A percentile compares a stretch with the other conserved stretches of the same genome.
Conservation (phyloP, 1,284 basidiomycete genomes). For the Peniophora sp. region DNA sequence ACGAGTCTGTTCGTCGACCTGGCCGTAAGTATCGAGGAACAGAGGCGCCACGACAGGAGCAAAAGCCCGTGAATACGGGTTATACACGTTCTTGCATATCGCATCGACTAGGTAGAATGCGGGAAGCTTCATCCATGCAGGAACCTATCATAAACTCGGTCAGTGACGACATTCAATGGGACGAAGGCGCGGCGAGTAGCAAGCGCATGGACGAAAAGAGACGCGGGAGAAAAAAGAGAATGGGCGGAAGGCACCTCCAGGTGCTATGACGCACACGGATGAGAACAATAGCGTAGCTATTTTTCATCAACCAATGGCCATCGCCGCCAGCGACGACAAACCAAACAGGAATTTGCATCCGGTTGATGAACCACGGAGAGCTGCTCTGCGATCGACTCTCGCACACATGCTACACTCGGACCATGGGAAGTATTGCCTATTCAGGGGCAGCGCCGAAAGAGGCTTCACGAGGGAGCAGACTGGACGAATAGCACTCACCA, state of each 20-base stretch:
- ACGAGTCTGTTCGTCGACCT: constrained; percentile 76
- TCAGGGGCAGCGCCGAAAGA: too few relatives aligned
- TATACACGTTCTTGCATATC: constrained; percentile 90
- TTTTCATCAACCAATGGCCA: background rate
- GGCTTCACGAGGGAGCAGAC: constrained; percentile 4
- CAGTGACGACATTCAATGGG: constrained; percentile 31
- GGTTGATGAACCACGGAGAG: too few relatives aligned
- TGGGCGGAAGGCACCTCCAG: background rate
- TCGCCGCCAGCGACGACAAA: constrained; percentile 5
- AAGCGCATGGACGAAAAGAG: constrained; percentile 2
- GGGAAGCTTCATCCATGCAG: constrained; percentile 87
- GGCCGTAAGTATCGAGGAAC: constrained; percentile 79
- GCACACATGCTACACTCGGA: too few relatives aligned
- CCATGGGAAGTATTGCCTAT: too few relatives aligned
- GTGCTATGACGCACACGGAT: constrained; percentile 2
- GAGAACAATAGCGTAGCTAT: background rate
- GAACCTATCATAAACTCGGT: constrained; percentile 69
- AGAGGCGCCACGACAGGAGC: constrained; percentile 68
- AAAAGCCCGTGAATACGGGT: constrained; percentile 82
- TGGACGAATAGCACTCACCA: constrained; percentile 54
- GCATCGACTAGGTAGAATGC: constrained; percentile 94
- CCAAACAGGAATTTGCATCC: too few relatives aligned
- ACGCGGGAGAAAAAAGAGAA: background rate
- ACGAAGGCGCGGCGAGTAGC: background rate
- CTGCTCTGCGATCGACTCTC: too few relatives aligned